Evolutionary conservation across 768 basidiomycete genomes (phyloP).

Genomic region (Hemileccinum rubropunctum): DNA sequence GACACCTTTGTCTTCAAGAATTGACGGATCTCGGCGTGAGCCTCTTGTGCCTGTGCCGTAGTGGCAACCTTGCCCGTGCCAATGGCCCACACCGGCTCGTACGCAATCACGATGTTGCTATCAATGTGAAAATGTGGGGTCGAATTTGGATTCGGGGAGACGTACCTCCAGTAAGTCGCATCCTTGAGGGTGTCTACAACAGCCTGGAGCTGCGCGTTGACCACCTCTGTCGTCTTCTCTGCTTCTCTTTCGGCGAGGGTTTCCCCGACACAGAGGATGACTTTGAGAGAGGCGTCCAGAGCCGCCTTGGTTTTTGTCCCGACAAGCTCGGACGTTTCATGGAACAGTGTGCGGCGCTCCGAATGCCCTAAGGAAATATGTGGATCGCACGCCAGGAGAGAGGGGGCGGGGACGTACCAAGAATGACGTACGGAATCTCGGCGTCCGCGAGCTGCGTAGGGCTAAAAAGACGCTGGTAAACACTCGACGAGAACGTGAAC

Average conservation of each 20-base stretch:
- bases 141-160: background rate
- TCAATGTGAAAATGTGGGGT: background rate
- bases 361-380: constrained; percentile 81
- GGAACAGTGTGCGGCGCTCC: constrained; percentile 91
- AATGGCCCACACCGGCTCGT: constrained; percentile 98
- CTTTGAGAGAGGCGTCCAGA: constrained; percentile 67
- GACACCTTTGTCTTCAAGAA: constrained; percentile 71
- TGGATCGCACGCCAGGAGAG: background rate
- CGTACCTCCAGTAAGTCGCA: constrained; percentile 76
- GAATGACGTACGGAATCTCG: constrained; percentile 87
- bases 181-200: constrained; percentile 59
- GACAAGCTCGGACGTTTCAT: constrained; percentile 79
- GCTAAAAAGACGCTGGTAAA: constrained; percentile 37
- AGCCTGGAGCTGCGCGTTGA: constrained; percentile 77
- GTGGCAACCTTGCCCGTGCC: constrained; percentile 97
- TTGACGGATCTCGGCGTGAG: constrained; percentile 78
- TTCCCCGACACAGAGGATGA: constrained; percentile 97
- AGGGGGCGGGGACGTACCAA: constrained; percentile 49
- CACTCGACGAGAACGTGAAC: background rate
- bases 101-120: constrained; percentile 92
- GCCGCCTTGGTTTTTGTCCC: constrained; percentile 87
- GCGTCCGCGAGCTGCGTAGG: constrained; percentile 83
- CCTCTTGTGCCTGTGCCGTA: constrained; percentile 87
- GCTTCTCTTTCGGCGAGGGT: constrained; percentile 85
- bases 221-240: constrained; percentile 72